These are phyloP conservation scores for Cladosporium cucumerinum DNA, from an alignment of 2,329 filamentous ascomycete species.

Conservation along the genomic window DNA sequence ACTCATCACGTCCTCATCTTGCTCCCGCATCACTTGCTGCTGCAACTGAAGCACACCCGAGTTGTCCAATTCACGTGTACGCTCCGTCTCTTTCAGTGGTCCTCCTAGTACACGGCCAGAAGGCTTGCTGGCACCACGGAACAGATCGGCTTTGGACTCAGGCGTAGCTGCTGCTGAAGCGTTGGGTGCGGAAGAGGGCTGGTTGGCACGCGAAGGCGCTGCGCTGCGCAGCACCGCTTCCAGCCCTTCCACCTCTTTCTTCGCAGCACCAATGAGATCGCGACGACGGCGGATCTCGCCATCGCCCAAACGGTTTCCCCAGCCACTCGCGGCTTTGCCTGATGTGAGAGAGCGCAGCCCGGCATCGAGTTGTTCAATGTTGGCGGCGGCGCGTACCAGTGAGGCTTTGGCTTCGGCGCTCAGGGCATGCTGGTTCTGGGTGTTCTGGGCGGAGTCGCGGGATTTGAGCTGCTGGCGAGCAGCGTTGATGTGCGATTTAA, in stretches of 20 bases:
- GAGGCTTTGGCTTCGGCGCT: slow-evolving; percentile 71
- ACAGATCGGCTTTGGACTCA: slow-evolving; percentile 36
- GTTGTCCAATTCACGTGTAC: slow-evolving; percentile 74
- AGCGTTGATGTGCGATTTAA: slow-evolving; percentile 68
- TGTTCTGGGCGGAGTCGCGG: slow-evolving; percentile 60
- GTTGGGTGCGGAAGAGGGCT: slow-evolving; percentile 10
- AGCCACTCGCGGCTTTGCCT: slow-evolving; percentile 30
- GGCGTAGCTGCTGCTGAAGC: slow-evolving; percentile 36
- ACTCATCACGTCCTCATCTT: slow-evolving; percentile 69
- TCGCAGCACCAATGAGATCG: slow-evolving; percentile 66
- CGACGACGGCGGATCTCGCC: slow-evolving; percentile 70
- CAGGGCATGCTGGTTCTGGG: slow-evolving; percentile 56
- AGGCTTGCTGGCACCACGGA: slow-evolving; percentile 33
- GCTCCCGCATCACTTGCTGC: slow-evolving; percentile 68
- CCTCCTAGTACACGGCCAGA: slow-evolving; percentile 68
- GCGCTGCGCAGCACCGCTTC: slow-evolving; percentile 66
- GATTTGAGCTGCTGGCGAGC: slow-evolving; percentile 63
- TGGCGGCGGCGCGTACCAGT: slow-evolving; percentile 64
- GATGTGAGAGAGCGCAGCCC: slow-evolving; percentile 51
- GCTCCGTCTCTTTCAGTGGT: slow-evolving; percentile 66
- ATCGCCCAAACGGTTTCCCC: slow-evolving; percentile 58
- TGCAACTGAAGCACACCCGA: slow-evolving; percentile 70
- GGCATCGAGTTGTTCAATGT: slow-evolving; percentile 63
- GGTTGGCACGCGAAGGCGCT: background rate
- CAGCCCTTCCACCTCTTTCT: slow-evolving; percentile 71